phyloP scores from a whole-genome alignment of 345 rosid genomes.

The Rhizophora apiculata region DNA sequence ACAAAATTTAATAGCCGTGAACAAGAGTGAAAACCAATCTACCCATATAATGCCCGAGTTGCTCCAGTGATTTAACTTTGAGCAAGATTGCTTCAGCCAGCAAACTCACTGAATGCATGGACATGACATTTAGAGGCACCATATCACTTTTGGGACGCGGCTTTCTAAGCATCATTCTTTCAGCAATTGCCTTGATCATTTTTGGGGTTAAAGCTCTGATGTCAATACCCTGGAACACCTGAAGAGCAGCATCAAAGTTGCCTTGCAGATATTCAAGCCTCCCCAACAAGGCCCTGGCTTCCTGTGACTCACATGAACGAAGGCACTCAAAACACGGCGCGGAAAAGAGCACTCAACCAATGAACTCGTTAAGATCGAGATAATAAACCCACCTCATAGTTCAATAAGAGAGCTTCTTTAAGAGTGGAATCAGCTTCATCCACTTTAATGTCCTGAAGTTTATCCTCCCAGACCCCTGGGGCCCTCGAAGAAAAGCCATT shows the following conservation, averaged over 20 bases:
- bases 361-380: not conserved
- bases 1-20: not conserved
- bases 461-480: conserved; percentile 75
- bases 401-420: conserved; percentile 92
- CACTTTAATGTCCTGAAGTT: conserved; percentile 69
- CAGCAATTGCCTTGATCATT: conserved; percentile 61
- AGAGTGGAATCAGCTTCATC: conserved; percentile 96
- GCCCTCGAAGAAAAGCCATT: conserved; percentile 76
- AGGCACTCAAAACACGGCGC: not conserved
- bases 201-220: conserved; percentile 57
- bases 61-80: conserved; percentile 77
- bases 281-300: conserved; percentile 95
- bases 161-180: conserved; percentile 56
- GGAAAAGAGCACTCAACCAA: not conserved
- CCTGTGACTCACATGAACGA: conserved; percentile 43
- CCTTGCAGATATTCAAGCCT: conserved; percentile 92
- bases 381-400: conserved; percentile 67
- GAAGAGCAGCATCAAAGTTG: conserved; percentile 91
- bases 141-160: conserved; percentile 47
- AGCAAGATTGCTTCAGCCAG: conserved; percentile 84
- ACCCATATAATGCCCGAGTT: conserved; percentile 65
- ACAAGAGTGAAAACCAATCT: not conserved
- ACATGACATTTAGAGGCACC: conserved; percentile 52
- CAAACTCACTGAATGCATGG: conserved; percentile 87
- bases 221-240: conserved; percentile 92